A percentile compares a stretch with the other conserved stretches of the same genome.
phyloP scores from a whole-genome alignment of 1,284 basidiomycete genomes.

The Melampsora allii-populina region DNA sequence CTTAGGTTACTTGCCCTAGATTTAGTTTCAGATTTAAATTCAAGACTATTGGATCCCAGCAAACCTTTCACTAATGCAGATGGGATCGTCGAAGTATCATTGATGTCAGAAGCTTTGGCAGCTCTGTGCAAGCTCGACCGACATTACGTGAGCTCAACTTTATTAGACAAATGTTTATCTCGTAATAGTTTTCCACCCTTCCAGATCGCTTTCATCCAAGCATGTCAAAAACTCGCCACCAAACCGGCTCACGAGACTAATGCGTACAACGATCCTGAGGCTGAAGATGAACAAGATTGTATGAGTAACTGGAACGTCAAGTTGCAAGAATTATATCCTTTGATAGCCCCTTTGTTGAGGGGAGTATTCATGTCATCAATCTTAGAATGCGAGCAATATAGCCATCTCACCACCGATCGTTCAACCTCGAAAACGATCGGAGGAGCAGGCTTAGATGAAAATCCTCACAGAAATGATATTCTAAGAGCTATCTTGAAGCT shows the following conservation, averaged over 20 bases:
- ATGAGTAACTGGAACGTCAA: constrained; percentile 43
- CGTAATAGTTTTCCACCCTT: constrained; percentile 35
- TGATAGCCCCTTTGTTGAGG: constrained; percentile 22
- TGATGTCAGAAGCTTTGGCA: constrained; percentile 51
- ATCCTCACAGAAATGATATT: constrained; percentile 22
- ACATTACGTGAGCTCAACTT: constrained; percentile 25
- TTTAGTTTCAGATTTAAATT: constrained; percentile 56
- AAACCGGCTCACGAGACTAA: constrained; percentile 8
- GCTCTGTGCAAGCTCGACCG: constrained; percentile 51
- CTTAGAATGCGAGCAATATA: constrained; percentile 22
- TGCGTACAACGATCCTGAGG: not conserved
- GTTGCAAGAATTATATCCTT: constrained; percentile 36
- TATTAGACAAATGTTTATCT: constrained; percentile 40
- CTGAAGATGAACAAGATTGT: constrained; percentile 28
- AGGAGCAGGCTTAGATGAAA: constrained; percentile 5
- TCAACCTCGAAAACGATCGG: constrained; percentile 25
- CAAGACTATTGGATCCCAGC: constrained; percentile 48
- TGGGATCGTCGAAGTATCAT: constrained; percentile 48
- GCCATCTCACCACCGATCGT: constrained; percentile 27
- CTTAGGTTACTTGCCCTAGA: constrained; percentile 66
- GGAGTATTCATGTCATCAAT: constrained; percentile 33
- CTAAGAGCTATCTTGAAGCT: constrained; percentile 32
- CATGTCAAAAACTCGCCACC: constrained; percentile 27
- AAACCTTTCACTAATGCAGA: constrained; percentile 46
- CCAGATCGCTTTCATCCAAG: constrained; percentile 43